Percentiles rank a stretch among this genome's conserved stretches.
phyloP scores from a whole-genome alignment of 2,329 filamentous ascomycete species.

The Phyllosticta capitalensis region DNA sequence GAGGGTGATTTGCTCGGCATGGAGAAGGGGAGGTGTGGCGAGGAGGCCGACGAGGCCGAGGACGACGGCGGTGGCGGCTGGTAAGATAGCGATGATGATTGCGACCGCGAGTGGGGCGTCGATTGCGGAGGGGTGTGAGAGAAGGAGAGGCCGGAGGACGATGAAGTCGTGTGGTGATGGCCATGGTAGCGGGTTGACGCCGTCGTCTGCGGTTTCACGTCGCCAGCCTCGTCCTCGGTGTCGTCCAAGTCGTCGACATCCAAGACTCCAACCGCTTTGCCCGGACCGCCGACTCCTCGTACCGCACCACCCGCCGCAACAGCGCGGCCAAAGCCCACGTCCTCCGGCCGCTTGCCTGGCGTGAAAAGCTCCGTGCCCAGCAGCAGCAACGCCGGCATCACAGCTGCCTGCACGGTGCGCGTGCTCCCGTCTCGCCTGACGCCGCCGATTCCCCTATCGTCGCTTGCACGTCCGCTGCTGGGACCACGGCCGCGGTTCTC shows the following conservation, averaged over 20 bases:
- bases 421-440: conserved; percentile 3
- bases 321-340: neutral
- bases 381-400: conserved; percentile 26
- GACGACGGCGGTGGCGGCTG: neutral
- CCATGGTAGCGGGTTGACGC: neutral
- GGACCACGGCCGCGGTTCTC: neutral
- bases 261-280: neutral
- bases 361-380: conserved; percentile 28
- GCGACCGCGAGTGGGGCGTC: no score
- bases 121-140: neutral
- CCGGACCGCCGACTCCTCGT: neutral
- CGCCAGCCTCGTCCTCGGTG: no score
- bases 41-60: neutral
- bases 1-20: neutral
- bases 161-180: neutral
- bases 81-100: no score
- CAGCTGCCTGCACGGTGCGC: conserved; percentile 24
- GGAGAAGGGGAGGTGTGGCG: neutral
- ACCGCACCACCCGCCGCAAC: neutral
- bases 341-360: conserved; percentile 12
- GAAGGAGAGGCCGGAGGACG: neutral
- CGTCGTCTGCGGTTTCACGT: neutral
- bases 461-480: neutral
- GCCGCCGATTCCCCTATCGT: neutral
- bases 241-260: neutral